Base-by-base conservation (phyloP, 2,329 filamentous ascomycete genomes). In the Phialophora tarda region DNA sequence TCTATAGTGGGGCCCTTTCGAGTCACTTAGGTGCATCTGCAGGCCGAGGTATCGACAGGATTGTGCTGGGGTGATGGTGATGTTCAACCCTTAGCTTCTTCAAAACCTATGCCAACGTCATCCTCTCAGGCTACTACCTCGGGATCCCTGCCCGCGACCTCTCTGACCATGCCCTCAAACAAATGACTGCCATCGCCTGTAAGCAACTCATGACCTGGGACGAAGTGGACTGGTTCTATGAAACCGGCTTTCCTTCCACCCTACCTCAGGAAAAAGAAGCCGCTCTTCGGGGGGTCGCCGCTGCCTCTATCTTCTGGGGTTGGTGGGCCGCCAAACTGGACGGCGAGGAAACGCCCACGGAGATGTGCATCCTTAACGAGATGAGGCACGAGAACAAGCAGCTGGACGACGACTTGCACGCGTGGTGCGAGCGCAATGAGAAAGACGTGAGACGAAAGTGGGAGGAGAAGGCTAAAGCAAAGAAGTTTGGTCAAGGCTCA, bases 191-290 rank as follows among this genome's bases (percentile, higher is more conserved):
- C n/a, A 62, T 69, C 50, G 64, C 69, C 14, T 59, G 64, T 11
- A 65, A 66, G 28, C 48, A 53, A 11, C 63, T 67, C 44, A 71
- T 71, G 66, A 59, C 28, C 53, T 69, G 66, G 69, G 55, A 64
- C 6, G 66, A 69, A 59, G 69, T 71, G 26, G 66, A 69, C 47
- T 68, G 63, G 62, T 71, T 69, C 62, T 65, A 69, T 64, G 61
- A 58, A 5, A 56, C 65, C n/a, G 56, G 62, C 23, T 32, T 53
- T n/a, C 58, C 50, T 11, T 28, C 34, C 17, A 41, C 41, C 5
- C 34, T 71, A 17, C 59, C 59, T 4, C 58, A 57, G 12, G 63
- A 59, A 11, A 64, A 63, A 58, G 59, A 54, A 24, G 55, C 62
- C 17, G 21, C 64, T 3, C 44, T 71, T 44, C 64, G 69, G 17